These are phyloP conservation scores for Aspergillus ruber DNA, from an alignment of 2,329 filamentous ascomycete species.

Conservation along the genomic window DNA sequence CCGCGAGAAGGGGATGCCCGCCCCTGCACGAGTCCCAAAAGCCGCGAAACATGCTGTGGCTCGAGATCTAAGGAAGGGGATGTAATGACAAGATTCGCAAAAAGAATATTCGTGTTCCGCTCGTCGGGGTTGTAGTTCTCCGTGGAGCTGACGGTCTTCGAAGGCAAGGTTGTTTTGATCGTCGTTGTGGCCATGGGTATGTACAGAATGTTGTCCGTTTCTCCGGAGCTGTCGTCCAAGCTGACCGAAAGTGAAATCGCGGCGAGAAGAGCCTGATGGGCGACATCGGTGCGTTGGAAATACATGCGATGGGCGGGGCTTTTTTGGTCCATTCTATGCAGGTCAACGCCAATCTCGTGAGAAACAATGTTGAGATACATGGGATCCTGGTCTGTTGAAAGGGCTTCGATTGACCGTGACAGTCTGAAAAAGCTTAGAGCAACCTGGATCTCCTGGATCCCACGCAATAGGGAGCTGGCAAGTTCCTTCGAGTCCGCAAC, in stretches of 20 bases:
- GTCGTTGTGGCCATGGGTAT: constrained; percentile 96
- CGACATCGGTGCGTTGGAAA: constrained; percentile 85
- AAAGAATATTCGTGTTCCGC: constrained; percentile 90
- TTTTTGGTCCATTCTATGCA: constrained; percentile 84
- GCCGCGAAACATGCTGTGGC: constrained; percentile 79
- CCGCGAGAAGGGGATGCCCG: constrained; percentile 38
- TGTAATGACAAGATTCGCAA: constrained; percentile 92
- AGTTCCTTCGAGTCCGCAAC: constrained; percentile 93
- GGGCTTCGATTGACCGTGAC: constrained; percentile 67
- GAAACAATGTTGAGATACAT: constrained; percentile 82
- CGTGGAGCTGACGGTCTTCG: constrained; percentile 81
- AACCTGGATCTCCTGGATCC: constrained; percentile 94
- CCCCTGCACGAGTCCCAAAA: constrained; percentile 67
- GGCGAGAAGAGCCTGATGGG: constrained; percentile 87
- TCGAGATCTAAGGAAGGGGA: constrained; percentile 92
- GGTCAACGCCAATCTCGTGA: constrained; percentile 91
- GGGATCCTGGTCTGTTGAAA: constrained; percentile 61
- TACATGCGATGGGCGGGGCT: constrained; percentile 98
- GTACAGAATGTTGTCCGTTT: constrained; percentile 81
- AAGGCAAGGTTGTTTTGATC: constrained; percentile 86
- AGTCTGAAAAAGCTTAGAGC: constrained; percentile 86
- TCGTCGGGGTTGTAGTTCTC: constrained; percentile 67
- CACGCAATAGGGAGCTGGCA: constrained; percentile 77
- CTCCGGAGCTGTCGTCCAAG: constrained; percentile 80
- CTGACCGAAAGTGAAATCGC: constrained; percentile 89